phyloP scores from a whole-genome alignment of 768 basidiomycete species.

The Lactifluus echinatus region DNA sequence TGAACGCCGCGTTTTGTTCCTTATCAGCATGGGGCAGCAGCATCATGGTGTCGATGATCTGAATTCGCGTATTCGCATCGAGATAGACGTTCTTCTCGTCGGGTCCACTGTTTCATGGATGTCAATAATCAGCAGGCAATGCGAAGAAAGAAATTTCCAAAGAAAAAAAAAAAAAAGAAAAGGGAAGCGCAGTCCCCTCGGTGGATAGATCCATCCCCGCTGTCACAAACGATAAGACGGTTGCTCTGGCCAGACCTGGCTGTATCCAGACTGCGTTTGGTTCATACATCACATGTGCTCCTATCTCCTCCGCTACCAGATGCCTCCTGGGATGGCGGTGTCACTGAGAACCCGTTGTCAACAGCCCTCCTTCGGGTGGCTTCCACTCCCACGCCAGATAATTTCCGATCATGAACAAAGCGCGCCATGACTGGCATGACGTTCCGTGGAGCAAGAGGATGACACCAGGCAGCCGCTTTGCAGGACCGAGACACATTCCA shows the following conservation, averaged over 20 bases:
- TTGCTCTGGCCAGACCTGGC: neutral
- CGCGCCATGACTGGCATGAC: neutral
- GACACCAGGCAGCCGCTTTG: neutral
- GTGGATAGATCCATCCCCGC: neutral
- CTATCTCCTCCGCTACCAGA: slow-evolving; percentile 1
- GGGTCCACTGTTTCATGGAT: slow-evolving; percentile 20
- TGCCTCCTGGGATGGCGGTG: neutral
- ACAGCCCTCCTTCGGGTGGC: neutral
- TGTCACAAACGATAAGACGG: neutral
- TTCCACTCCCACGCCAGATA: slow-evolving; percentile 1
- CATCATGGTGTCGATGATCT: slow-evolving; percentile 72
- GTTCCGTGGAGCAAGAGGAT: neutral
- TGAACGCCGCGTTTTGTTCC: slow-evolving; percentile 60
- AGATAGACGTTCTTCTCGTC: slow-evolving; percentile 35
- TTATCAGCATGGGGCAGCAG: slow-evolving; percentile 55
- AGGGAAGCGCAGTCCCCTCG: neutral
- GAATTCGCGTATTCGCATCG: slow-evolving; percentile 61
- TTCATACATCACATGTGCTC: neutral
- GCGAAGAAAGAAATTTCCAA: neutral
- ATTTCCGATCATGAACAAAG: slow-evolving; percentile 10
- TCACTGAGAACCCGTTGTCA: slow-evolving; percentile 1
- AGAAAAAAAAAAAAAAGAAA: neutral
- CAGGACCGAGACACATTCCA: neutral
- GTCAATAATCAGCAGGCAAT: slow-evolving; percentile 2
- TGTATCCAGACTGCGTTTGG: neutral